Base-by-base conservation (phyloP, 495 filamentous ascomycete genomes). In the Penicillium riverlandense region DNA sequence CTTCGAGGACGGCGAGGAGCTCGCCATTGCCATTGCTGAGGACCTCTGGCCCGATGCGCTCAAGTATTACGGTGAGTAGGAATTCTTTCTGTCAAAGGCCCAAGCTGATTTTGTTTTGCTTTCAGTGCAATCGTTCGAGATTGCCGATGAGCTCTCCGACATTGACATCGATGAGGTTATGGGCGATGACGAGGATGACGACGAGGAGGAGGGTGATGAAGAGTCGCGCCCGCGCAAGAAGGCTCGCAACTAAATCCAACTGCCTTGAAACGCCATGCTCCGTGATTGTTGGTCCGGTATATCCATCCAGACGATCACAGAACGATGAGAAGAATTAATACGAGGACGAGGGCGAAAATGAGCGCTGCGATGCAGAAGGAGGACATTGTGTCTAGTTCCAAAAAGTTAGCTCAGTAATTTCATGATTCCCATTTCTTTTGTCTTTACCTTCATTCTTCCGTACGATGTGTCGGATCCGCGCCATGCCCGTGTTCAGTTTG, bases 281-380 rank as follows among this genome's bases (percentile, higher is more conserved):
- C 49, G 12, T 50, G 44, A 50, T 55, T 48, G 44, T 41, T 51
- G 49, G 45, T 51, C 43, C 35, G 30, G 45, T 50, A 54, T 48
- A 47, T 64, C 22, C 22, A 4, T 4, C 3, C 22, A 52, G 55
- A 55, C 22, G 48, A 48, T 79, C 66, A 82, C 48, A 80, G 65
- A 44, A 77, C 70, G 40, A 83, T 70, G 33, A 82, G 61, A 41
- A 96, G 65, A 53, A 95, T 79, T 55, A 96, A 74, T 59, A 96
- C 65, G 35, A 96, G 66, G 44, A 95, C 82, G 45, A 96, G 77
- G 39, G 92, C 85, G 43, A 88, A 76, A 37, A 95, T 92, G 51
- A 96, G 72, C 11, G 90, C 55, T 11, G 71, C 87, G 51, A 98
- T 96, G 66, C 90, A 97, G 65, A 90, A 96, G 57, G 88, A 87